These are phyloP conservation scores for Chimonanthus praecox DNA, from an alignment of 164 flowering plant species.

Conservation along the genomic window DNA sequence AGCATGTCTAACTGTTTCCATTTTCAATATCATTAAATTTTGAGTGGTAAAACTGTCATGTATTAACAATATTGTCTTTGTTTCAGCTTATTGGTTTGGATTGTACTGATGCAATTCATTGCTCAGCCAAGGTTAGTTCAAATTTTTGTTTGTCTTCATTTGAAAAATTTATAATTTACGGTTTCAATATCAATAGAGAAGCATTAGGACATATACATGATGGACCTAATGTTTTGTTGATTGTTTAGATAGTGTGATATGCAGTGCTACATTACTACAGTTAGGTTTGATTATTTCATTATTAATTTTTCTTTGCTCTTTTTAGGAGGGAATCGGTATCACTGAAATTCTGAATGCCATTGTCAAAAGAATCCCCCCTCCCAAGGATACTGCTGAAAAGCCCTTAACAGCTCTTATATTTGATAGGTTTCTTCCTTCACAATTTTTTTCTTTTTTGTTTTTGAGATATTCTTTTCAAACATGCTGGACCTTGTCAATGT, in stretches of 20 bases:
- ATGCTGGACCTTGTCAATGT: not conserved
- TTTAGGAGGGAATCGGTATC: slow-evolving; percentile 93
- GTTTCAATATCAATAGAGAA: not conserved
- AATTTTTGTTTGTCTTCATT: not conserved
- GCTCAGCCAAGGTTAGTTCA: slow-evolving; percentile 89
- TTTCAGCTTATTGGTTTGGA: slow-evolving; percentile 80
- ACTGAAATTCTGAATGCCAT: slow-evolving; percentile 77
- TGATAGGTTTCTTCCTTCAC: slow-evolving; percentile 57
- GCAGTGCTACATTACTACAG: too few species aligned
- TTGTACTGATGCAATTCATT: slow-evolving; percentile 76
- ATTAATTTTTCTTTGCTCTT: slow-evolving; percentile 1
- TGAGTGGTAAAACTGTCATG: not conserved
- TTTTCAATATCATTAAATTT: not conserved
- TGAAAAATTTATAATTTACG: not conserved
- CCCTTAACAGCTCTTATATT: slow-evolving; percentile 94
- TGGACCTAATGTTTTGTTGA: not conserved
- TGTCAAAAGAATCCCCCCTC: slow-evolving; percentile 76
- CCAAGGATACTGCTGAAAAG: slow-evolving; percentile 54
- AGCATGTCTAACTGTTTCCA: not conserved
- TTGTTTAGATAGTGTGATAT: not conserved
- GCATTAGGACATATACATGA: not conserved
- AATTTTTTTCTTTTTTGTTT: not conserved
- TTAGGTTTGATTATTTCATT: not conserved
- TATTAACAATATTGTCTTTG: slow-evolving; percentile 1
- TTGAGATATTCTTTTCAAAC: too few species aligned